Evolutionary conservation across 2,329 filamentous ascomycete species (phyloP).

Genomic region (Ascochyta lentis): DNA sequence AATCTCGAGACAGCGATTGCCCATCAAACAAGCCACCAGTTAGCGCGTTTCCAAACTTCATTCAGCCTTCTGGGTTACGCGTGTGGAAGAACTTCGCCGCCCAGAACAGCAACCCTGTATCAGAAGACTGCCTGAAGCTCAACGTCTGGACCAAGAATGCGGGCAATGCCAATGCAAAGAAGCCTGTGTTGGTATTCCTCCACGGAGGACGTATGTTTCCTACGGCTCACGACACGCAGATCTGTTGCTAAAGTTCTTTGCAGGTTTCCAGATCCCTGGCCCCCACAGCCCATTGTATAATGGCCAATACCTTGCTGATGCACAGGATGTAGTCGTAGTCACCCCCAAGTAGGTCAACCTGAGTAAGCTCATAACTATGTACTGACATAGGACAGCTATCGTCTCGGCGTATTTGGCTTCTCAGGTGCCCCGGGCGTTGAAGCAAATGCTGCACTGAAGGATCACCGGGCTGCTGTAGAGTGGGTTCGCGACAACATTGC

Average conservation of each 20-base stretch:
- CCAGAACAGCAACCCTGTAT: constrained; percentile 29
- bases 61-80: constrained; percentile 29
- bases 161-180: constrained; percentile 23
- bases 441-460: constrained; percentile 47
- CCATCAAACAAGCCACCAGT: constrained; percentile 32
- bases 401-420: constrained; percentile 51
- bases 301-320: constrained; percentile 36
- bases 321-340: constrained; percentile 41
- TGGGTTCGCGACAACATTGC: constrained; percentile 52
- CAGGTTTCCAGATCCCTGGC: constrained; percentile 34
- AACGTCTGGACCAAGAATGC: constrained; percentile 39
- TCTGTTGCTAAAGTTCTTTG: constrained; percentile 3
- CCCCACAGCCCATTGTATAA: constrained; percentile 37
- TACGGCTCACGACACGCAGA: not conserved
- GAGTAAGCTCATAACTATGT: too few relatives aligned
- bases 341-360: constrained; percentile 28
- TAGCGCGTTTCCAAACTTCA: constrained; percentile 36
- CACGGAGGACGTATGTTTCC: constrained; percentile 36
- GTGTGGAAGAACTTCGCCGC: constrained; percentile 39
- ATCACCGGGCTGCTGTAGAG: constrained; percentile 41
- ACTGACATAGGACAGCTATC: constrained; percentile 34
- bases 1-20: constrained; percentile 28
- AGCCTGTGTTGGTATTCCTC: constrained; percentile 39
- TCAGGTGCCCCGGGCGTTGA: constrained; percentile 44
- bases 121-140: constrained; percentile 41